These are phyloP conservation scores for Chrysoporthe cubensis DNA, from an alignment of 2,329 filamentous ascomycete genomes.

Conservation along the genomic window DNA sequence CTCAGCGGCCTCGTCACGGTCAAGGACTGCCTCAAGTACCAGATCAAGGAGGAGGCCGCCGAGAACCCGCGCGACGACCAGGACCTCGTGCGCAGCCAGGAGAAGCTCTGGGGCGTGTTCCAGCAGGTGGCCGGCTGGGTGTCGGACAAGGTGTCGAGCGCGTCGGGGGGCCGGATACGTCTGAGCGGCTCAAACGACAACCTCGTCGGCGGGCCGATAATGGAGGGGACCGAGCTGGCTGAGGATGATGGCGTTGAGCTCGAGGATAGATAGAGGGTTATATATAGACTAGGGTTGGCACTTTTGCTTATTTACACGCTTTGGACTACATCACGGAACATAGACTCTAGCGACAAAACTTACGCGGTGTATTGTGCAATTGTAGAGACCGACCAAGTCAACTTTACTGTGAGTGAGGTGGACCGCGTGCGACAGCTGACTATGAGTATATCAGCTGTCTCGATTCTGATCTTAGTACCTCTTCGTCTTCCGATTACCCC, in stretches of 20 bases:
- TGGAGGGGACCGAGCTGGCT: constrained; percentile 56
- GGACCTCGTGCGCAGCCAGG: constrained; percentile 60
- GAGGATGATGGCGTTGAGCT: constrained; percentile 43
- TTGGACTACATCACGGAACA: neutral
- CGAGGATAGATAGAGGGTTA: constrained; percentile 20
- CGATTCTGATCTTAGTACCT: no score
- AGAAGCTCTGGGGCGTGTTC: constrained; percentile 66
- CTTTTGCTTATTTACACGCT: no score
- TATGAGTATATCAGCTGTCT: no score
- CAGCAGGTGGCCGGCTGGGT: constrained; percentile 61
- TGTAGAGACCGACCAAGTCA: neutral
- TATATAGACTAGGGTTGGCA: neutral
- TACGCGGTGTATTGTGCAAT: neutral
- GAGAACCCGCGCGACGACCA: constrained; percentile 71
- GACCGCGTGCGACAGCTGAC: neutral
- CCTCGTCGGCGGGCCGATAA: constrained; percentile 42
- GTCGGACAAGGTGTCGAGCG: constrained; percentile 55
- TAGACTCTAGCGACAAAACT: neutral
- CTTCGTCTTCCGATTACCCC: no score
- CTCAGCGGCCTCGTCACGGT: constrained; percentile 88
- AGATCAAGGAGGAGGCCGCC: constrained; percentile 91
- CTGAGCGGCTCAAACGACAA: constrained; percentile 48
- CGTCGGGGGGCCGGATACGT: constrained; percentile 61
- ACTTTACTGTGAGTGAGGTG: neutral
- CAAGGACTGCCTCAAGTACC: constrained; percentile 96